Base-by-base conservation (phyloP, 2,329 filamentous ascomycete genomes). In the Fusarium keratoplasticum region DNA sequence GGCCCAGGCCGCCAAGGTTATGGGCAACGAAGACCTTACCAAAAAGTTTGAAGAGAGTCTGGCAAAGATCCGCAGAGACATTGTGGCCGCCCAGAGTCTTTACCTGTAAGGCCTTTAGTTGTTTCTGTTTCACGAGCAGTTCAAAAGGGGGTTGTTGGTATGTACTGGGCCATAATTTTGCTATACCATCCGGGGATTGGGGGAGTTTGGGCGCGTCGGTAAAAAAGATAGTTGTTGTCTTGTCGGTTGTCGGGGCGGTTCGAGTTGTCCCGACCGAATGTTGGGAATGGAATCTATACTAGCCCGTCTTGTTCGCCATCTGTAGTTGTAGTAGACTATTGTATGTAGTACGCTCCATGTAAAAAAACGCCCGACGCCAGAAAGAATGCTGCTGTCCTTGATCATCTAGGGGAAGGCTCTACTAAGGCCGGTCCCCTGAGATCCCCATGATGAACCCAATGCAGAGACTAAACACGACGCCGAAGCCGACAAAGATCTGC, bases 21-120 rank as follows among this genome's bases (percentile, higher is more conserved):
- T 99, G 96, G 96, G 96, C 79, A 98, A 94, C 81, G 95, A 97
- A 70, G 96, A 98, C 79, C 87, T 99, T 66, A 93, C 95, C 80
- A 89, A 92, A 81, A 98, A 98, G 85, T 99, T 99, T 81, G 95
- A 98, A 80, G 89, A 91, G 76, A 93, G 94, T 71, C 86, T 99
- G 77, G 88, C 89, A 67, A 96, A 97, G 89, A 93, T 98, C 64
- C 90, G 94, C 83, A 90, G 96, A 79, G 96, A 98, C 82, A 95
- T 99, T 82, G 96, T 99, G 68, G 95, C 96, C 27, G 95, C 96
- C 57, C 95, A 98, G 86, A 97, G 94, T 78, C 86, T 98, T 83
- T 98, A 98, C 82, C 87, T 98, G 82, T 96, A 91, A 67, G 35
- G 4, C 9, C 18, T 29, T 47, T 27, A 13, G 27, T 44, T 44